A percentile compares a stretch with the other conserved stretches of the same genome.
Evolutionary conservation across 179 eudicot species (phyloP).

Genomic region (Nepenthes alata): DNA sequence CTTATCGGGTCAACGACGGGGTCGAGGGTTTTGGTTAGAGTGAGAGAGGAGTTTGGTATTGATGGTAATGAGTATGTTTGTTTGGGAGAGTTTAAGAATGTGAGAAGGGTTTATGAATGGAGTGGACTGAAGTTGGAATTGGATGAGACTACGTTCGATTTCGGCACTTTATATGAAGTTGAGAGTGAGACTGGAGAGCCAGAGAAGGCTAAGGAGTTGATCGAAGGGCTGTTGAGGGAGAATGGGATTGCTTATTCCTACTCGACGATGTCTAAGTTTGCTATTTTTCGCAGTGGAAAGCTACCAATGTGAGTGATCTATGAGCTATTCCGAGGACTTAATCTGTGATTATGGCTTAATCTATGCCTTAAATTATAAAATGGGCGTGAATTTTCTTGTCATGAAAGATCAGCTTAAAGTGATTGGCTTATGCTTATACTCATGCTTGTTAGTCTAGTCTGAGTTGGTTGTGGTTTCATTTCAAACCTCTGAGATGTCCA

Average conservation of each 20-base stretch:
- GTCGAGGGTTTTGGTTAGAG: slow-evolving; percentile 61
- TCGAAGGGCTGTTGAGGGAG: slow-evolving; percentile 56
- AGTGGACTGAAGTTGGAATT: slow-evolving; percentile 65
- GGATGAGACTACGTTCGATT: slow-evolving; percentile 72
- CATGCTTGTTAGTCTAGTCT: background rate
- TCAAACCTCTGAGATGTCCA: no score
- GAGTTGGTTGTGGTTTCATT: background rate
- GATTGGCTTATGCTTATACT: background rate
- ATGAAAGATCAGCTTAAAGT: no score
- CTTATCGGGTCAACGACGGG: slow-evolving; percentile 28
- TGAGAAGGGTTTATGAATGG: slow-evolving; percentile 85
- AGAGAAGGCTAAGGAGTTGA: slow-evolving; percentile 56
- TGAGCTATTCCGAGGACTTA: background rate
- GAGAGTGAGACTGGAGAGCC: slow-evolving; percentile 90
- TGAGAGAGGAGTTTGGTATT: slow-evolving; percentile 60
- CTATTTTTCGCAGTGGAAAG: slow-evolving; percentile 60
- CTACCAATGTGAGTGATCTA: slow-evolving; percentile 42
- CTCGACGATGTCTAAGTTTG: slow-evolving; percentile 70
- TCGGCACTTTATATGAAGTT: slow-evolving; percentile 78
- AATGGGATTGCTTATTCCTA: slow-evolving; percentile 61
- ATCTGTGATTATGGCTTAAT: no score
- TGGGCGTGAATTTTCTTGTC: background rate
- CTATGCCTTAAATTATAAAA: no score
- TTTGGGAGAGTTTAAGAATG: slow-evolving; percentile 82
- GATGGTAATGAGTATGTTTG: slow-evolving; percentile 48